Conservation (phyloP, 306 rosid species). For the Psophocarpus tetragonolobus region DNA sequence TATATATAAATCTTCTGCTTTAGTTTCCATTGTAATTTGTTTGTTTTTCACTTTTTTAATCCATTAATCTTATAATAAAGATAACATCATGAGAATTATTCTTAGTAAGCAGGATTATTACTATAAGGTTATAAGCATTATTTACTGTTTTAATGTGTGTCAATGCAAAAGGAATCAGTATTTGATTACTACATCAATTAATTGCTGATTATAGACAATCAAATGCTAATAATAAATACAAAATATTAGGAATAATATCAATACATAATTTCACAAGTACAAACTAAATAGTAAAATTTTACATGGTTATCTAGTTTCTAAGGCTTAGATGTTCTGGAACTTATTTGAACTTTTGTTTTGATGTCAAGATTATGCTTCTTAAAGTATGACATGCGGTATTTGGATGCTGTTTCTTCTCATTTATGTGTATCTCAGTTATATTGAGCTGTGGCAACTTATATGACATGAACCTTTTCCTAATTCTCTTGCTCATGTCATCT, state of each 20-base stretch:
- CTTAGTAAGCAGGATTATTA: conserved; percentile 6
- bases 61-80: conserved; percentile 13
- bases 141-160: too few relatives aligned
- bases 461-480: conserved; percentile 21
- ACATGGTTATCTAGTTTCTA: conserved; percentile 19
- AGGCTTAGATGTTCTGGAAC: conserved; percentile 3
- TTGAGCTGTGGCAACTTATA: conserved; percentile 18
- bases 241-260: too few relatives aligned
- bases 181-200: too few relatives aligned
- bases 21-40: background rate
- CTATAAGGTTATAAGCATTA: too few relatives aligned
- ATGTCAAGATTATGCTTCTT: background rate
- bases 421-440: conserved; percentile 1
- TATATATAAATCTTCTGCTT: background rate
- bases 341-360: background rate
- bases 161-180: too few relatives aligned
- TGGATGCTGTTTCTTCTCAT: conserved; percentile 11
- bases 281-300: background rate
- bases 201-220: too few relatives aligned
- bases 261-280: too few relatives aligned
- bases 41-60: conserved; percentile 4
- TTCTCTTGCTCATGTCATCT: conserved; percentile 15
- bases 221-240: too few relatives aligned
- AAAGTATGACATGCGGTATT: background rate
- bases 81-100: background rate